phyloP scores from a whole-genome alignment of 345 rosid genomes.

The Hibiscus tridactylites region DNA sequence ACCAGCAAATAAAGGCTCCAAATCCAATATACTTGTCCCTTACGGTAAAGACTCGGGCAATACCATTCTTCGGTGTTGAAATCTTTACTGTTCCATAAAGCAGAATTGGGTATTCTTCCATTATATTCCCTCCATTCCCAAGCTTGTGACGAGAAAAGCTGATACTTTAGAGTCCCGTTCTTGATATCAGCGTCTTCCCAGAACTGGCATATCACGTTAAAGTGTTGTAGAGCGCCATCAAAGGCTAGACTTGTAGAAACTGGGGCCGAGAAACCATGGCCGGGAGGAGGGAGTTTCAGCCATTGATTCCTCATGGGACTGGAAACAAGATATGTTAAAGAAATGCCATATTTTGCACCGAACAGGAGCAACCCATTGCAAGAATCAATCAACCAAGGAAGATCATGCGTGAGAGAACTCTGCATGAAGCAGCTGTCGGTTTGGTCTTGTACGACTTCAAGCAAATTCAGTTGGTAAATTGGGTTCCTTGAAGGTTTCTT shows the following conservation, averaged over 20 bases:
- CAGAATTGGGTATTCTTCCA: neutral
- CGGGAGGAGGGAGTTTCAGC: neutral
- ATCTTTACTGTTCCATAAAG: neutral
- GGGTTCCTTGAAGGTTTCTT: neutral
- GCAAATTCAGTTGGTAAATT: neutral
- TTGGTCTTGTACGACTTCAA: neutral
- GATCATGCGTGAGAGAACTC: neutral
- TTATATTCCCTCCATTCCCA: neutral
- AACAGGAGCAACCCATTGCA: conserved; percentile 5
- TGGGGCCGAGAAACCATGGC: neutral
- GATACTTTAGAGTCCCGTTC: neutral
- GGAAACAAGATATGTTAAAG: neutral
- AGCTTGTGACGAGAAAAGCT: neutral
- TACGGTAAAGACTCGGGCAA: conserved; percentile 2
- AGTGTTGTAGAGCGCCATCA: neutral
- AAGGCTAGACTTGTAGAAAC: neutral
- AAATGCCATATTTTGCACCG: neutral
- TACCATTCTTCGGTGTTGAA: neutral
- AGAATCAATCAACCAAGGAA: conserved; percentile 3
- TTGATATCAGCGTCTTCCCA: conserved; percentile 4
- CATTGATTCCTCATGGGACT: conserved; percentile 1
- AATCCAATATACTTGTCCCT: conserved; percentile 2
- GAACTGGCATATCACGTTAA: conserved; percentile 4
- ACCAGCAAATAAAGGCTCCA: neutral
- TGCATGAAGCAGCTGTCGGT: neutral